Conservation (phyloP, 805 yeast genomes). For the Candida arabinofermentans region DNA sequence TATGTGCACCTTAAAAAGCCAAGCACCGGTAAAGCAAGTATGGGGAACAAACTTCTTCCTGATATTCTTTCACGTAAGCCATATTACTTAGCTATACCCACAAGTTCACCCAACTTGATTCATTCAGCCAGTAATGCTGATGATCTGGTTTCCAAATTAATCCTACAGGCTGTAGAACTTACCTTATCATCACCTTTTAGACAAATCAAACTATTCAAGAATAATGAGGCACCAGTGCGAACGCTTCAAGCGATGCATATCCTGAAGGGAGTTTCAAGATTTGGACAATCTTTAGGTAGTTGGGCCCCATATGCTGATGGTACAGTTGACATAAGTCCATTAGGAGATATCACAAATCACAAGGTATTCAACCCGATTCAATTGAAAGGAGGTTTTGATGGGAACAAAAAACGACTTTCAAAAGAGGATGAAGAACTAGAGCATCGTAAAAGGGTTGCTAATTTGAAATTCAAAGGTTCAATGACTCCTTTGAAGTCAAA, state of each 20-base stretch:
- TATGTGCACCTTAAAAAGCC: conserved; percentile 21
- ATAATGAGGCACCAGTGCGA: conserved; percentile 34
- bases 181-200: conserved; percentile 44
- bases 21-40: conserved; percentile 1
- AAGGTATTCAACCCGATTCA: conserved; percentile 28
- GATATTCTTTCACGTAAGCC: conserved; percentile 55
- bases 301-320: conserved; percentile 76
- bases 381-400: conserved; percentile 16
- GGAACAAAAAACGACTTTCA: conserved; percentile 8
- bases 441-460: conserved; percentile 41
- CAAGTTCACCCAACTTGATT: conserved; percentile 61
- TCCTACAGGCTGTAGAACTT: conserved; percentile 57
- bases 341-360: conserved; percentile 44
- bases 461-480: conserved; percentile 60
- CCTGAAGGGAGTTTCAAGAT: conserved; percentile 58
- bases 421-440: conserved; percentile 15
- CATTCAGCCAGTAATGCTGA: conserved; percentile 42
- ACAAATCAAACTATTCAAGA: conserved; percentile 37
- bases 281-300: conserved; percentile 57
- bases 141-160: conserved; percentile 46
- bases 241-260: conserved; percentile 56
- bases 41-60: conserved; percentile 22
- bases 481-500: conserved; percentile 32
- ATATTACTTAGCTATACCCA: conserved; percentile 61
- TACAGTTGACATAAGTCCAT: conserved; percentile 60